These are phyloP conservation scores for Apiospora hydei DNA, from an alignment of 2,329 filamentous ascomycete genomes.

Conservation along the genomic window DNA sequence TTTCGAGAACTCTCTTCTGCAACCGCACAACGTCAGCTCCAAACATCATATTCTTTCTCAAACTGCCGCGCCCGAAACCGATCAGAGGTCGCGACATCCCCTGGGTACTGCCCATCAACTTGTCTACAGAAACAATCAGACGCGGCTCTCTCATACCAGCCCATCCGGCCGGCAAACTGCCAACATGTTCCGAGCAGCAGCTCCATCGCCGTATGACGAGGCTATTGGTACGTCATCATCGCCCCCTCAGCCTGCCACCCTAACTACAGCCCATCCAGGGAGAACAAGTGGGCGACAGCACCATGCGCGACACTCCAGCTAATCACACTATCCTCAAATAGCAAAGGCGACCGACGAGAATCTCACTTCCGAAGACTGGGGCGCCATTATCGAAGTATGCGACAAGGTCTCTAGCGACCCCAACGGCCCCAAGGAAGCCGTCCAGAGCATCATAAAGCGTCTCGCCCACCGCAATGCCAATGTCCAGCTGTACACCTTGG, in stretches of 20 bases:
- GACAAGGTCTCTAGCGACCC: conserved; percentile 63
- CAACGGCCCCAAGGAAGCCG: conserved; percentile 79
- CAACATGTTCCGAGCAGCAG: conserved; percentile 64
- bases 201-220: conserved; percentile 63
- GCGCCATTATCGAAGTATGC: conserved; percentile 69
- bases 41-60: not conserved
- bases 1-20: conserved; percentile 12
- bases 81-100: not conserved
- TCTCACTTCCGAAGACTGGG: conserved; percentile 82
- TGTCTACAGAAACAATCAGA: not conserved
- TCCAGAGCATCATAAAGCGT: conserved; percentile 89
- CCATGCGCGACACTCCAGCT: conserved; percentile 25
- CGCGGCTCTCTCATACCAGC: not conserved
- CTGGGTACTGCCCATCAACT: not conserved
- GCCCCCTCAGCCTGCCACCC: conserved; percentile 1
- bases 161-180: conserved; percentile 24
- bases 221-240: conserved; percentile 50
- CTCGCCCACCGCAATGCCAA: conserved; percentile 94
- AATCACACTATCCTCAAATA: conserved; percentile 40
- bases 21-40: not conserved
- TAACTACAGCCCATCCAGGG: conserved; percentile 1
- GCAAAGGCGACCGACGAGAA: conserved; percentile 95
- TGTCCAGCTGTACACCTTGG: conserved; percentile 92
- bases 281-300: not conserved
- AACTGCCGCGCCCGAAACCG: not conserved